These are phyloP conservation scores for Trichoderma hamatum DNA, from an alignment of 2,329 filamentous ascomycete genomes.

Conservation along the genomic window DNA sequence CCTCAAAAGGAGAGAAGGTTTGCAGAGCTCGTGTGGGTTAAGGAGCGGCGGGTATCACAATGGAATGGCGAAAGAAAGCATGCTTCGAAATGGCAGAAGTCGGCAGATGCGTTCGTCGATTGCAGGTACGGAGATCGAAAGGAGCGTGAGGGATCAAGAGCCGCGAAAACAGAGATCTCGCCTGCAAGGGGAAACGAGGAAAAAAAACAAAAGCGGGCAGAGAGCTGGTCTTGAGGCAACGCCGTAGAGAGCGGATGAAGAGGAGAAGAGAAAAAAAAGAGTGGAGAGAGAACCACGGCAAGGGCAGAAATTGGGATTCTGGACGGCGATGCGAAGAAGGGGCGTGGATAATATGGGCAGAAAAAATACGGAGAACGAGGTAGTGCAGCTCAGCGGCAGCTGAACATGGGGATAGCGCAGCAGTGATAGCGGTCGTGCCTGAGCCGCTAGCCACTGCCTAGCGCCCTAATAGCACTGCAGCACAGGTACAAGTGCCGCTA, in stretches of 20 bases:
- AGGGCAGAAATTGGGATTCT: constrained; percentile 28
- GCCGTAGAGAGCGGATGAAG: constrained; percentile 27
- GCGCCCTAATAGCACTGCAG: constrained; percentile 10
- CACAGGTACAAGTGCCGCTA: neutral
- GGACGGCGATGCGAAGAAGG: constrained; percentile 25
- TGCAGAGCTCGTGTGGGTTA: constrained; percentile 15
- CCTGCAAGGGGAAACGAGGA: constrained; percentile 1
- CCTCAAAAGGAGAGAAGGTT: neutral
- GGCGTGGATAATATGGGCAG: constrained; percentile 9
- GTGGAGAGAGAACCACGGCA: constrained; percentile 23
- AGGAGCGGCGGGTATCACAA: constrained; percentile 24
- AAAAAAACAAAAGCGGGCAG: constrained; percentile 4
- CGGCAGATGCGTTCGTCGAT: constrained; percentile 10
- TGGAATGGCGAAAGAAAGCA: constrained; percentile 15
- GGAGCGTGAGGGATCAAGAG: constrained; percentile 1
- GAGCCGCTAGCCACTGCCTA: neutral
- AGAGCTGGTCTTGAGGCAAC: constrained; percentile 6
- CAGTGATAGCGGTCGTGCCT: constrained; percentile 3
- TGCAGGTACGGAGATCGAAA: neutral
- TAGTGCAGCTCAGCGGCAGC: neutral
- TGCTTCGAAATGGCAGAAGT: constrained; percentile 14
- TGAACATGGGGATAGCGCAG: neutral
- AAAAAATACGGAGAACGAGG: neutral
- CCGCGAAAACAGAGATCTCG: neutral
- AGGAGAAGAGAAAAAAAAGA: constrained; percentile 27